phyloP scores from a whole-genome alignment of 75 land plant genomes.

The Sequoia sempervirens region DNA sequence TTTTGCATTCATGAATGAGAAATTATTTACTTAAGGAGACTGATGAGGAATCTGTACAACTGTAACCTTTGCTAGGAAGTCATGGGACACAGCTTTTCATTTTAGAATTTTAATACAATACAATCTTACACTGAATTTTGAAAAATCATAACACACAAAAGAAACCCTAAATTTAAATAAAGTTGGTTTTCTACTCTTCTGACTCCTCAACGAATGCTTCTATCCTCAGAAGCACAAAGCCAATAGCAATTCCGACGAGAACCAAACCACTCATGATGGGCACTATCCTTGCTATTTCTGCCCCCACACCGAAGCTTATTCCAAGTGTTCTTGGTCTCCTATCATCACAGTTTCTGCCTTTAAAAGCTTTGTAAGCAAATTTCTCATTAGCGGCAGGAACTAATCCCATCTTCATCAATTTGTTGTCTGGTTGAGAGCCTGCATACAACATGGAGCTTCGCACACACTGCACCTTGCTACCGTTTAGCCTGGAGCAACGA shows the following conservation, averaged over 20 bases:
- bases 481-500: neutral
- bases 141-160: neutral
- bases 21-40: neutral
- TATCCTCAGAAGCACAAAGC: conserved; percentile 82
- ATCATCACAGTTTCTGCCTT: conserved; percentile 5
- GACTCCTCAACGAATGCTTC: conserved; percentile 86
- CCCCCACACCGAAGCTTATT: conserved; percentile 61
- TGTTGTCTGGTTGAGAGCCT: conserved; percentile 59
- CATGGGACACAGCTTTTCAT: neutral
- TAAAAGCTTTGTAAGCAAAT: conserved; percentile 32
- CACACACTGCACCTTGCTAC: conserved; percentile 20
- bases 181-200: conserved; percentile 21
- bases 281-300: conserved; percentile 73
- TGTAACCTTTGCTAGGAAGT: neutral
- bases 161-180: neutral
- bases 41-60: neutral
- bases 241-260: conserved; percentile 82
- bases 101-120: neutral
- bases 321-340: conserved; percentile 61
- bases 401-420: conserved; percentile 33
- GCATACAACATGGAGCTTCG: conserved; percentile 43
- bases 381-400: conserved; percentile 37
- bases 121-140: neutral
- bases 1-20: neutral
- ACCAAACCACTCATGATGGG: conserved; percentile 81